Evolutionary conservation across 164 flowering plant genomes (phyloP), one percentile per base, ranked within the genome.

Genomic region (Aristolochia fimbriata): DNA sequence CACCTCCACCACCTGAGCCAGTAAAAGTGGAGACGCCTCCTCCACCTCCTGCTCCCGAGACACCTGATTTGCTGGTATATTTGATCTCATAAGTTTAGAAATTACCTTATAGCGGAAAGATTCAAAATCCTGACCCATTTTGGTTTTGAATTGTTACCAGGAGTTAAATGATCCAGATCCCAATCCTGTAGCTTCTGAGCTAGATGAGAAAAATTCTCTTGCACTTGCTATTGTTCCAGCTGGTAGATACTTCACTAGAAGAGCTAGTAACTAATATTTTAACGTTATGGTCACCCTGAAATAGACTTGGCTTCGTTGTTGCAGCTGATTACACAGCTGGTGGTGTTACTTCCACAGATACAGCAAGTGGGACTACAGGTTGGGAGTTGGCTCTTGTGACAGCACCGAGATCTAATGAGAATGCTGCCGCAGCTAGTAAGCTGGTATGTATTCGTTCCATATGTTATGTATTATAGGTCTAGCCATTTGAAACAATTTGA

Each of bases 301-400:
- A 43, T 23, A 15, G 64, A 41, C 13, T 50, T 53, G 45, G 16
- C 4, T 49, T 56, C 30, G 25, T 62, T 61, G 45, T 62, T 73
- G 65, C 77, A 79, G 83, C 71, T 27, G 81, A 81, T 57, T 78
- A 72, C 56, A 75, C 80, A 67, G 41, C 70, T 30, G 54, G 33
- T 61, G 57, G 55, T 64, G 60, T 56, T 23, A 17, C 86, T 57
- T 54, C 83, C 47, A 58, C 78, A 21, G 61, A 51, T 71, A 63
- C 61, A 17, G 64, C 72, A 37, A 83, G 75, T 73, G 88, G 83
- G 68, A 62, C 84, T 23, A 74, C 93, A 30, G 97, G 98, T 57
- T 92, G 98, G 98, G 98, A 89, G 68, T 71, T 90, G 67, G 97
- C 88, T 54, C 92, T 90, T 67, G 98, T 91, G 48, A 87, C 88